These are phyloP conservation scores for Rhodamnia argentea DNA, from an alignment of 345 rosid genomes.

Conservation along the genomic window DNA sequence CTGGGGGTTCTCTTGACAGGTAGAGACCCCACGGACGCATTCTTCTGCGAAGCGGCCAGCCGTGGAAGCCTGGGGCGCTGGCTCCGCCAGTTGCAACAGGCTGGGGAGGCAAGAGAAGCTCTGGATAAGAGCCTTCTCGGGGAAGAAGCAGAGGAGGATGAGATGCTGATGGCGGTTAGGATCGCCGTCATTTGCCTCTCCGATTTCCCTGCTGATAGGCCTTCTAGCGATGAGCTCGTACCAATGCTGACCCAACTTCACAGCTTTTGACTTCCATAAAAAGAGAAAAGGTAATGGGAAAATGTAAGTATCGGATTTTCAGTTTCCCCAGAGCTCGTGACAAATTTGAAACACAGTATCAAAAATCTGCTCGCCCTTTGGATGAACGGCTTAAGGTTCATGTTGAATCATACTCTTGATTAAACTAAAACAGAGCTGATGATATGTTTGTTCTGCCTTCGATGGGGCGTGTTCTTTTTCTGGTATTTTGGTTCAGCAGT, in stretches of 20 bases:
- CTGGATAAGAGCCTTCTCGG: conserved; percentile 79
- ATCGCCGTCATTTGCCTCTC: conserved; percentile 86
- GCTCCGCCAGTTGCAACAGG: conserved; percentile 82
- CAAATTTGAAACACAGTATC: neutral
- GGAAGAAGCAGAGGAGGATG: conserved; percentile 91
- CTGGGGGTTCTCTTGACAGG: conserved; percentile 79
- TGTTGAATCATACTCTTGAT: neutral
- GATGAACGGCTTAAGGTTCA: neutral
- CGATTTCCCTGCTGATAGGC: conserved; percentile 80
- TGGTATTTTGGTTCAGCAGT: neutral
- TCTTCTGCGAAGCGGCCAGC: conserved; percentile 45
- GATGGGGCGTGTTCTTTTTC: neutral
- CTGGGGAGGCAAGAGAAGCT: conserved; percentile 77
- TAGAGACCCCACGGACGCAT: conserved; percentile 57
- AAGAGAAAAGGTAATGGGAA: neutral
- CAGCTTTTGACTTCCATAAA: conserved; percentile 43
- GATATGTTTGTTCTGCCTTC: neutral
- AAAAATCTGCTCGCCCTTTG: neutral
- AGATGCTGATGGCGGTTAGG: conserved; percentile 92
- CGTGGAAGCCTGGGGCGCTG: conserved; percentile 69
- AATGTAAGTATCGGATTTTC: neutral
- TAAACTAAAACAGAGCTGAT: neutral
- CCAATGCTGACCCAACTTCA: conserved; percentile 88
- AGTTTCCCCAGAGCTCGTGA: neutral
- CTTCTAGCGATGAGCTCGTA: conserved; percentile 90